Evolutionary conservation across 78 protist species (phyloP), one percentile per base, ranked within the genome.

Genomic region (Dictyostelium firmibasis): DNA sequence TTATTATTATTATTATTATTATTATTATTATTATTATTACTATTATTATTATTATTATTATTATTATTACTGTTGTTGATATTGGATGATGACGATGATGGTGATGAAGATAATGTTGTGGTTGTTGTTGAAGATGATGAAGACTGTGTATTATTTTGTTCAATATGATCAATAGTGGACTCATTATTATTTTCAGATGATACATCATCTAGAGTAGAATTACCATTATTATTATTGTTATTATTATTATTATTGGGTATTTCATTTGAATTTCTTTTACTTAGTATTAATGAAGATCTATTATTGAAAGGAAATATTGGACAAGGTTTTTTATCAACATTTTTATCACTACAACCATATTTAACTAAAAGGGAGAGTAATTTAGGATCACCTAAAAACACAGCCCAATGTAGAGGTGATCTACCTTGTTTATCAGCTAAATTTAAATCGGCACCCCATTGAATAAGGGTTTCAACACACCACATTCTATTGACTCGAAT

Each of bases 341-440:
- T 81, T 13, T n/a, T 53, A 81, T 81, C 85, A 31, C 29, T 27
- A 62, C 60, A 79, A 44, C 93, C 93, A 88, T 79, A 88, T 69
- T 88, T 88, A 29, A 88, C 25, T 31, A 88, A n/a, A 14, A 88
- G 23, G 2, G 69, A 16, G 2, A 88, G 23, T 62, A 88, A 44
- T 47, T 79, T 88, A 16, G 93, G 41, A 43, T 88, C 93, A 31
- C 84, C 83, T 38, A 79, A 69, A 81, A 72, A 88, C 10, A 88
- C 70, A 4, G 93, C 85, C 93, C 93, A 88, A 79, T 88, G 93
- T 31, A 88, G 31, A 7, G 93, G 82, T 23, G 93, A 47, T 88
- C 93, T 77, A 67, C 67, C 62, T 20, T 79, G 35, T 47, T 79
- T 88, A 31, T 88, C 93, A 18, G 86, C 16, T 14, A 79, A 23